A percentile compares a stretch with the other conserved stretches of the same genome.
Conservation (phyloP, 106 monocot genomes). For the Acorus calamus region DNA sequence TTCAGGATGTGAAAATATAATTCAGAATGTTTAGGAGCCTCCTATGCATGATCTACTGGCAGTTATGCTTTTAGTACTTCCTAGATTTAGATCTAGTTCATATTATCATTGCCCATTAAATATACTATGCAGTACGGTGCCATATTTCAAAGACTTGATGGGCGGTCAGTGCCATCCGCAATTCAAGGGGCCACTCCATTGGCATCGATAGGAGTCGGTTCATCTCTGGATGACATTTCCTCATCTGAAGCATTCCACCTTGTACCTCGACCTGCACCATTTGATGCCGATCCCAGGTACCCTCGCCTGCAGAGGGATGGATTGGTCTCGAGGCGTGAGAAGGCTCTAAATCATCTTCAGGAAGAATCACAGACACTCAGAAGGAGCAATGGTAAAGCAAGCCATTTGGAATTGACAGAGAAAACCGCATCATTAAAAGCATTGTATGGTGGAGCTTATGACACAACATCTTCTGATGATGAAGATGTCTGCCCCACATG, state of each 20-base stretch:
- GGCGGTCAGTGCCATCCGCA: constrained; percentile 26
- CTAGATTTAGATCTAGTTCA: neutral
- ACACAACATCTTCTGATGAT: constrained; percentile 44
- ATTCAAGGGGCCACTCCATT: constrained; percentile 39
- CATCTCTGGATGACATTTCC: constrained; percentile 27
- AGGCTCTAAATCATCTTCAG: constrained; percentile 28
- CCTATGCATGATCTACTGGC: too few species aligned
- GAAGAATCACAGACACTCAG: constrained; percentile 44
- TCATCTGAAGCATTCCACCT: constrained; percentile 53
- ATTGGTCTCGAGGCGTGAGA: constrained; percentile 70
- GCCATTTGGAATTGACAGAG: constrained; percentile 30
- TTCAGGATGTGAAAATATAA: too few species aligned
- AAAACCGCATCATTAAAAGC: constrained; percentile 40
- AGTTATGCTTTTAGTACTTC: too few species aligned
- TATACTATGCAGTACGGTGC: constrained; percentile 25
- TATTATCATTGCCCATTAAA: neutral
- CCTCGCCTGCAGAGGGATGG: constrained; percentile 50
- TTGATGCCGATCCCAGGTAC: constrained; percentile 42
- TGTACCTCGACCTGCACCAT: constrained; percentile 53
- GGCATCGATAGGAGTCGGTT: constrained; percentile 26
- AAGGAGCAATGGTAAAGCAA: constrained; percentile 39
- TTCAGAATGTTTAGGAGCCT: too few species aligned
- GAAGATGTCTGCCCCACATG: constrained; percentile 96
- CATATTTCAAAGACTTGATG: constrained; percentile 72
- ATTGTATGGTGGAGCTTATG: constrained; percentile 30